Conservation (phyloP, 192 early-diverging fungal species). For the Backusella tarrabulga region DNA sequence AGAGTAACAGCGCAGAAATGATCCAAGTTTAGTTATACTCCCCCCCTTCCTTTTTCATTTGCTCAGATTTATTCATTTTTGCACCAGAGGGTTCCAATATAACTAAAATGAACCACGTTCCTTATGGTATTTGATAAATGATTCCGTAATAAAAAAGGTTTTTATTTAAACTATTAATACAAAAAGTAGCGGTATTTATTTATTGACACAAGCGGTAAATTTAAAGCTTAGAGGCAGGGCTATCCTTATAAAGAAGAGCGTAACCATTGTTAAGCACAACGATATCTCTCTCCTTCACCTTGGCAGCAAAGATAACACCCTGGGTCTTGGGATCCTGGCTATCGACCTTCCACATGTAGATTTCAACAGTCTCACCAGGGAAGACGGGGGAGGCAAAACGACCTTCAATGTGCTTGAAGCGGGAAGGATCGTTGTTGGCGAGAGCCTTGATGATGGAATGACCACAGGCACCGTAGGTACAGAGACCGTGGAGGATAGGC, state of each 20-base stretch:
- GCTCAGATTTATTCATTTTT: no score
- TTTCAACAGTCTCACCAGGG: slow-evolving; percentile 67
- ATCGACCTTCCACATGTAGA: slow-evolving; percentile 74
- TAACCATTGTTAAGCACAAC: slow-evolving; percentile 65
- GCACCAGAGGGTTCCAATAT: neutral
- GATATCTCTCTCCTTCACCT: slow-evolving; percentile 55
- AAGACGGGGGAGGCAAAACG: slow-evolving; percentile 72
- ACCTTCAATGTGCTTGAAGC: slow-evolving; percentile 63
- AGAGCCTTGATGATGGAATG: slow-evolving; percentile 56
- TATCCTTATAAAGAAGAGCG: slow-evolving; percentile 35
- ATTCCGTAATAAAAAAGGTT: no score
- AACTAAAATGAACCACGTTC: neutral
- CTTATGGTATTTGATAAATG: neutral
- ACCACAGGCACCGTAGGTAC: slow-evolving; percentile 57
- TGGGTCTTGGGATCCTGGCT: slow-evolving; percentile 39
- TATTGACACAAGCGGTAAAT: neutral
- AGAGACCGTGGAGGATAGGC: slow-evolving; percentile 72
- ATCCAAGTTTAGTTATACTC: neutral
- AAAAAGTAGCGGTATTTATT: neutral
- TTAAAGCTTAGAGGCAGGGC: slow-evolving; percentile 15
- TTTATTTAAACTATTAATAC: no score
- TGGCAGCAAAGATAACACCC: slow-evolving; percentile 57
- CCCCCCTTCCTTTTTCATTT: neutral
- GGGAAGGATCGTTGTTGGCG: slow-evolving; percentile 49
- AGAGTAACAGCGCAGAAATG: no score